A percentile compares a stretch with the other conserved stretches of the same genome.
Conservation (phyloP, 805 yeast genomes). For the baker's yeast (Saccharomyces cerevisiae) region DNA sequence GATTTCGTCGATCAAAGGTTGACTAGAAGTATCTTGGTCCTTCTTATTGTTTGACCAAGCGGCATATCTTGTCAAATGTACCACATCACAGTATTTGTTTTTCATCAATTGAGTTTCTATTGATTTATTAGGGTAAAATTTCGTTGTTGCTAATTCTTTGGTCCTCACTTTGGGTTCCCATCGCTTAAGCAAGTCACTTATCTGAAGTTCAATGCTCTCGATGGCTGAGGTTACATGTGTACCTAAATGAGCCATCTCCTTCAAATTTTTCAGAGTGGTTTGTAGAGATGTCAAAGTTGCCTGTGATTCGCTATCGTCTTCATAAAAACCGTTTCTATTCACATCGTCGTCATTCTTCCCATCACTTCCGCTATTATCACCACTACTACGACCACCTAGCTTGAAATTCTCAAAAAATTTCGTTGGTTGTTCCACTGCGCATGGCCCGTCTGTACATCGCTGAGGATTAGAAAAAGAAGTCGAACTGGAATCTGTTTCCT, state of each 20-base stretch:
- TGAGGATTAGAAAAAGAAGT: background rate
- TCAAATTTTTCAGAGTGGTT: slow-evolving; percentile 11
- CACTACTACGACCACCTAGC: background rate
- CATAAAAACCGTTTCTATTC: slow-evolving; percentile 13
- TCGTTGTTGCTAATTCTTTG: slow-evolving; percentile 2
- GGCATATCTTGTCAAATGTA: slow-evolving; percentile 19
- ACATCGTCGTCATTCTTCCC: background rate
- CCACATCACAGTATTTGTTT: slow-evolving; percentile 20
- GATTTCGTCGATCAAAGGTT: slow-evolving; percentile 24
- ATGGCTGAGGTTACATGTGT: slow-evolving; percentile 11
- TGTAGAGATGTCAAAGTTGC: slow-evolving; percentile 12
- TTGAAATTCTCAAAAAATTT: background rate
- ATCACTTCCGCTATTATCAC: background rate
- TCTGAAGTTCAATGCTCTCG: slow-evolving; percentile 11
- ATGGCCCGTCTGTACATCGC: background rate
- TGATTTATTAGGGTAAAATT: slow-evolving; percentile 10
- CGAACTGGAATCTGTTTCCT: background rate
- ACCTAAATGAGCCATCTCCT: slow-evolving; percentile 6
- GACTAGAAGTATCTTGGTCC: slow-evolving; percentile 2
- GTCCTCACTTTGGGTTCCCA: slow-evolving; percentile 20
- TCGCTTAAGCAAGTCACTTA: slow-evolving; percentile 7
- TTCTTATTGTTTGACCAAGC: slow-evolving; percentile 11
- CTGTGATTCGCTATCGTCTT: slow-evolving; percentile 15
- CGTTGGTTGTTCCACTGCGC: background rate
- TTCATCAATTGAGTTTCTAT: slow-evolving; percentile 24